Conservation (phyloP, 2,329 filamentous ascomycete genomes). For the Cladosporium sp. region DNA sequence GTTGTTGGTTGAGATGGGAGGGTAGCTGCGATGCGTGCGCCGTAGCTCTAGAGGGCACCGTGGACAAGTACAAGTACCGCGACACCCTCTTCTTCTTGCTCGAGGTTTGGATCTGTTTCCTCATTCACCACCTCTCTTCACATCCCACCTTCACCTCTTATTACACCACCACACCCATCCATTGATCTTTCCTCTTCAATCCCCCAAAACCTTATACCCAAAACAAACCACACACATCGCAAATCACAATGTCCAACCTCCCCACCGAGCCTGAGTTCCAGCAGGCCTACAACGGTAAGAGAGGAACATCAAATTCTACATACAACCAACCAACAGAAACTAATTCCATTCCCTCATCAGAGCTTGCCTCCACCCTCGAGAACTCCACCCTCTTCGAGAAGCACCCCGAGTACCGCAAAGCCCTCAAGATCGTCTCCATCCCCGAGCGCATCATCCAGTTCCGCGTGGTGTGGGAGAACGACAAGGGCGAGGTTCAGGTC, state of each 20-base stretch:
- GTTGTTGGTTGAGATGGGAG: background rate
- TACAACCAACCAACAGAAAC: background rate
- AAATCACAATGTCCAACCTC: slow-evolving; percentile 18
- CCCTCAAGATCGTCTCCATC: slow-evolving; percentile 80
- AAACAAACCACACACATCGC: background rate
- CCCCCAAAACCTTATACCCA: background rate
- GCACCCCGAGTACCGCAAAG: slow-evolving; percentile 90
- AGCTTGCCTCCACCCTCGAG: slow-evolving; percentile 93
- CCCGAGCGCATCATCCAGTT: slow-evolving; percentile 97
- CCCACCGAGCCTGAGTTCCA: slow-evolving; percentile 93
- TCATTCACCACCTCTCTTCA: background rate
- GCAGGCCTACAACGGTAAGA: slow-evolving; percentile 93
- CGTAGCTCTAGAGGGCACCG: slow-evolving; percentile 3
- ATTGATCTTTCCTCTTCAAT: slow-evolving; percentile 15
- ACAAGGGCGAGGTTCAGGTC: slow-evolving; percentile 82
- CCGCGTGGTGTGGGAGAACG: slow-evolving; percentile 95
- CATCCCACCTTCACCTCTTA: slow-evolving; percentile 1
- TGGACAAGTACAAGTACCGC: slow-evolving; percentile 6
- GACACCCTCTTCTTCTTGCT: background rate
- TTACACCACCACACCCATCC: slow-evolving; percentile 4
- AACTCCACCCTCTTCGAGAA: slow-evolving; percentile 89
- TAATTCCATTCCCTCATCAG: slow-evolving; percentile 44
- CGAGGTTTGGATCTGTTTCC: background rate
- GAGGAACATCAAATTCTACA: too few species aligned
- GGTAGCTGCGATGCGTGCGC: background rate